phyloP scores from a whole-genome alignment of 2,329 filamentous ascomycete genomes.

The Neonectria magnoliae region DNA sequence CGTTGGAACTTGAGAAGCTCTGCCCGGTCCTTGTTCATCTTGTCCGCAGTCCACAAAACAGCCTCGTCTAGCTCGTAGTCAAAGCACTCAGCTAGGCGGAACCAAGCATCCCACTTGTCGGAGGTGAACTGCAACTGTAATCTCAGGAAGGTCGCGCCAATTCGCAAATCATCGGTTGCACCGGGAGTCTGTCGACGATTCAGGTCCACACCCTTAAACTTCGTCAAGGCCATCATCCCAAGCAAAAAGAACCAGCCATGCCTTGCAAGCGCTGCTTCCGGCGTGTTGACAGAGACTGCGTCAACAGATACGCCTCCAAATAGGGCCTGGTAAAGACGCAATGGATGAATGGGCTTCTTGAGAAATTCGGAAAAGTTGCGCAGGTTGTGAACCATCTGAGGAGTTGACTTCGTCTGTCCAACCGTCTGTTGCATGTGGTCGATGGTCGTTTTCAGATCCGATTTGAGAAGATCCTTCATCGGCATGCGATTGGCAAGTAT shows the following conservation, averaged over 20 bases:
- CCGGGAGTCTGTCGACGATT: slow-evolving; percentile 81
- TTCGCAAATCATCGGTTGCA: slow-evolving; percentile 84
- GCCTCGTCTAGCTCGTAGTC: slow-evolving; percentile 89
- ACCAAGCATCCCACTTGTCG: slow-evolving; percentile 91
- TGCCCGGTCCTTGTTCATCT: slow-evolving; percentile 83
- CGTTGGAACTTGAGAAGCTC: slow-evolving; percentile 82
- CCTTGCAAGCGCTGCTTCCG: slow-evolving; percentile 77
- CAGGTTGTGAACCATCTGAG: slow-evolving; percentile 87
- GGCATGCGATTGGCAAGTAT: slow-evolving; percentile 83
- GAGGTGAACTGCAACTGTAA: slow-evolving; percentile 85
- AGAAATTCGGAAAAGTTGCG: slow-evolving; percentile 84
- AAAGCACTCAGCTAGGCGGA: slow-evolving; percentile 85
- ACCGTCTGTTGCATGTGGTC: slow-evolving; percentile 93
- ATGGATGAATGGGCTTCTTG: slow-evolving; percentile 83
- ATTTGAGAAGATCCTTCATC: slow-evolving; percentile 91
- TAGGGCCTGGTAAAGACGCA: slow-evolving; percentile 82
- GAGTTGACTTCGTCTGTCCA: slow-evolving; percentile 79
- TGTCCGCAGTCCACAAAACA: slow-evolving; percentile 89
- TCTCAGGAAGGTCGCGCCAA: slow-evolving; percentile 81
- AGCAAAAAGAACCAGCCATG: slow-evolving; percentile 94
- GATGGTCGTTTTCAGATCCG: slow-evolving; percentile 87
- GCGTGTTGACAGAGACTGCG: slow-evolving; percentile 72
- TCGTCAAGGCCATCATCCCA: slow-evolving; percentile 87
- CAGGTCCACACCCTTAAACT: slow-evolving; percentile 76
- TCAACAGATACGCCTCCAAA: slow-evolving; percentile 81